Evolutionary conservation across 495 filamentous ascomycete genomes (phyloP).

Genomic region (Patellaria atrata): DNA sequence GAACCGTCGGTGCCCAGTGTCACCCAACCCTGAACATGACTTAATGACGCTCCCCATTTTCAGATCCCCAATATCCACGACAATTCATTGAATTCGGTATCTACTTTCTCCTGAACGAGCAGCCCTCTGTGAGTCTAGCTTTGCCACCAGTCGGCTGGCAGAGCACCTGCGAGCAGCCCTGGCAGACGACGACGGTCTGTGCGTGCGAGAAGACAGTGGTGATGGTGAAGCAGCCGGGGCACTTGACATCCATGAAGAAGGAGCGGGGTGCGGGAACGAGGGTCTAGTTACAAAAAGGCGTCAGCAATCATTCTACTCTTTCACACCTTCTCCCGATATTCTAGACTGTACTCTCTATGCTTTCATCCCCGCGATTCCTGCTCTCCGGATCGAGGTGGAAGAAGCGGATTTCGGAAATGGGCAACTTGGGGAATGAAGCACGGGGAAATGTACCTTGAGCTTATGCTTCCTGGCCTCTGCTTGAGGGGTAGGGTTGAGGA

Average conservation of each 20-base stretch:
- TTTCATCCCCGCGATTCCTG: background rate
- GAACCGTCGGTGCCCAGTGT: too few species aligned
- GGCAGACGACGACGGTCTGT: constrained; percentile 99
- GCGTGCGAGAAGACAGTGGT: constrained; percentile 99
- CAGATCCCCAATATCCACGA: too few species aligned
- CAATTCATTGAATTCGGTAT: too few species aligned
- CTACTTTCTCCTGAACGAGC: constrained; percentile 99
- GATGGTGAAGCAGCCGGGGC: constrained; percentile 99
- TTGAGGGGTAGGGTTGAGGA: constrained; percentile 92
- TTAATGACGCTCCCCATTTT: too few species aligned
- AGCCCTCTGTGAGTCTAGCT: constrained; percentile 92
- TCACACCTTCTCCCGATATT: too few species aligned
- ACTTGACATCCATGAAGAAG: constrained; percentile 99
- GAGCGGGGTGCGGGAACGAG: constrained; percentile 91
- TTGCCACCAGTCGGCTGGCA: constrained; percentile 99
- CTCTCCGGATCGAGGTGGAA: background rate
- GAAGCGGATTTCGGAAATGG: background rate
- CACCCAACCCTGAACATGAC: too few species aligned
- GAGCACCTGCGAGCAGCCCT: constrained; percentile 89
- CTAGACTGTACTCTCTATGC: constrained; percentile 1
- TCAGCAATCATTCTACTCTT: too few species aligned
- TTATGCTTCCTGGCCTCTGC: constrained; percentile 98
- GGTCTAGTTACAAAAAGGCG: constrained; percentile 39
- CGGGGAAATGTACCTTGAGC: constrained; percentile 66
- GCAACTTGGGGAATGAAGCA: too few species aligned